Conservation (phyloP, 176 grass and related monocot genomes). For the Panicum miliaceum region DNA sequence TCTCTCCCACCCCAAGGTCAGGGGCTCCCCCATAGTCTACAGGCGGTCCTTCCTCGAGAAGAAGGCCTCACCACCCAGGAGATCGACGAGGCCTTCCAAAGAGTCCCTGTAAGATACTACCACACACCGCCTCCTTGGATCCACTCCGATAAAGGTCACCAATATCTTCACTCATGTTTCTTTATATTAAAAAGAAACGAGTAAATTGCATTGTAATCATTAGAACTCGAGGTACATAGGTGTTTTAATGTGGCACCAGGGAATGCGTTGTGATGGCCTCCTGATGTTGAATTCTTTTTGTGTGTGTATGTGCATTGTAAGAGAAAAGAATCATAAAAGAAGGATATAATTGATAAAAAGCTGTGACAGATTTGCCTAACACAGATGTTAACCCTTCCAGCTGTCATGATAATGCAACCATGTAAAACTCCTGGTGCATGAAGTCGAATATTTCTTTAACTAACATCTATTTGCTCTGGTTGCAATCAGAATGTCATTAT, state of each 20-base stretch:
- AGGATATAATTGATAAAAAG: not conserved
- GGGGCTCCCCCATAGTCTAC: too few relatives aligned
- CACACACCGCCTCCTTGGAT: too few relatives aligned
- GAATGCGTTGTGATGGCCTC: not conserved
- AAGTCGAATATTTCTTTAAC: not conserved
- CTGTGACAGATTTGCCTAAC: not conserved
- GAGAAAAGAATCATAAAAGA: not conserved
- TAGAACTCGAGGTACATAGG: not conserved
- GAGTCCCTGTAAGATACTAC: too few relatives aligned
- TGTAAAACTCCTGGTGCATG: not conserved
- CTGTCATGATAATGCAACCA: constrained; percentile 2
- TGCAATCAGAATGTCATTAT: not conserved
- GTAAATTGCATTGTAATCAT: not conserved
- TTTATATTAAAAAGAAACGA: not conserved
- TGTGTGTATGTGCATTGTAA: not conserved
- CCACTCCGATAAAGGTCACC: too few relatives aligned
- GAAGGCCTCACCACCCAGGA: too few relatives aligned
- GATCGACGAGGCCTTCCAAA: too few relatives aligned
- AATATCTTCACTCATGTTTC: too few relatives aligned
- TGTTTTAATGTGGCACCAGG: not conserved
- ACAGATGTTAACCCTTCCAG: constrained; percentile 13
- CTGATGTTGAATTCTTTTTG: too few relatives aligned
- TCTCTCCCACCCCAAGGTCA: too few relatives aligned
- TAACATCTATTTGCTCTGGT: not conserved
- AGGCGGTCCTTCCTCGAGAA: too few relatives aligned